Conservation (phyloP, 352 stramenopile genomes). For the Globisporangium uncinulatum region DNA sequence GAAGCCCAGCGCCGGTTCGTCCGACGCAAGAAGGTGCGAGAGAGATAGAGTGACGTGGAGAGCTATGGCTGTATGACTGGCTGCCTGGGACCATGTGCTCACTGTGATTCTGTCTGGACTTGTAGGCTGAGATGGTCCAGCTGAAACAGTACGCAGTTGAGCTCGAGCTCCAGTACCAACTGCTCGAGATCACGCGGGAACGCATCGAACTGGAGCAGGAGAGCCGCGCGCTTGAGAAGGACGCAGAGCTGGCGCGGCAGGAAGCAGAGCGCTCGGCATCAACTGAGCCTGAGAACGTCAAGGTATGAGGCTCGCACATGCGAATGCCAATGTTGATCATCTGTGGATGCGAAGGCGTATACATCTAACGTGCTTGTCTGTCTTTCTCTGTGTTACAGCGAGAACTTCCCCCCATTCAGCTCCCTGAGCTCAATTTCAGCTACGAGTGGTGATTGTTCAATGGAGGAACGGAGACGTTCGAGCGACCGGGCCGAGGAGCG, state of each 20-base stretch:
- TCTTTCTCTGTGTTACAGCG: neutral
- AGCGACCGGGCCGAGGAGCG: neutral
- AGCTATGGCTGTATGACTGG: neutral
- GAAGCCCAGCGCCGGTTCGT: constrained; percentile 47
- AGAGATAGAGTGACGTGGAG: neutral
- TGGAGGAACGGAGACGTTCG: too few relatives aligned
- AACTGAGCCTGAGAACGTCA: neutral
- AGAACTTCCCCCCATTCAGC: constrained; percentile 5
- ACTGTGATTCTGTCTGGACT: neutral
- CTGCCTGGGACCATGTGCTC: neutral
- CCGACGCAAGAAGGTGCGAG: constrained; percentile 44
- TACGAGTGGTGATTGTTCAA: constrained; percentile 12
- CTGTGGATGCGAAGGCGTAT: neutral
- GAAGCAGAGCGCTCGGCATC: neutral
- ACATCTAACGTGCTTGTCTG: neutral
- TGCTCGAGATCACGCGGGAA: constrained; percentile 11
- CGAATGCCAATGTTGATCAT: neutral
- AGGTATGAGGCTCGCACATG: constrained; percentile 1
- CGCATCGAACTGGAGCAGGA: constrained; percentile 4
- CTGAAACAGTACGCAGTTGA: constrained; percentile 18
- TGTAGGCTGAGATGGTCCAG: constrained; percentile 16
- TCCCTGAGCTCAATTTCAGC: constrained; percentile 7
- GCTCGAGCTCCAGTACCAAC: constrained; percentile 17
- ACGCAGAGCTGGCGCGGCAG: constrained; percentile 7
- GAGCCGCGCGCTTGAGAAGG: constrained; percentile 8